These are phyloP conservation scores for Periconia macrospinosa DNA, from an alignment of 2,329 filamentous ascomycete genomes.

Conservation along the genomic window DNA sequence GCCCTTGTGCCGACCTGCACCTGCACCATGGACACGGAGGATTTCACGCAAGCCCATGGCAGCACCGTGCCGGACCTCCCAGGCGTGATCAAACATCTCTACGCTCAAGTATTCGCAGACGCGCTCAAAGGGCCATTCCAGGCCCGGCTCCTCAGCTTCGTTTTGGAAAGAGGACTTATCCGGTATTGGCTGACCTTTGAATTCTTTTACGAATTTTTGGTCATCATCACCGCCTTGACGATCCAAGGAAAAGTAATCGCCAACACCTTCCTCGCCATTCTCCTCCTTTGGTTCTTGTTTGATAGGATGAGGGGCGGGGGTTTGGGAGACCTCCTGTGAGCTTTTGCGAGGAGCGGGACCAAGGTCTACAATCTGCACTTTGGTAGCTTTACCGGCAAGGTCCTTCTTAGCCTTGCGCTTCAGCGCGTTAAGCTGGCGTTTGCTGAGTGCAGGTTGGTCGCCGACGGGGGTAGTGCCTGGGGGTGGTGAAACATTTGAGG, in stretches of 20 bases:
- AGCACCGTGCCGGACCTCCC: conserved; percentile 95
- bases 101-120: conserved; percentile 92
- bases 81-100: conserved; percentile 88
- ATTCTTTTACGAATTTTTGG: conserved; percentile 89
- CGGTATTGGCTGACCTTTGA: conserved; percentile 79
- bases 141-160: conserved; percentile 74
- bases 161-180: conserved; percentile 86
- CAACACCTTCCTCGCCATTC: conserved; percentile 60
- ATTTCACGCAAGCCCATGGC: conserved; percentile 94
- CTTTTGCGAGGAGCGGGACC: conserved; percentile 67
- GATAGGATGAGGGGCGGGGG: conserved; percentile 57
- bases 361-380: conserved; percentile 86
- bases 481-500: conserved; percentile 47
- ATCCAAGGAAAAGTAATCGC: conserved; percentile 91
- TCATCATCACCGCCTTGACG: conserved; percentile 82
- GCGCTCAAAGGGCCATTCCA: conserved; percentile 91
- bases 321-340: conserved; percentile 60
- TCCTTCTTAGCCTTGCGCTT: conserved; percentile 93
- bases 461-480: conserved; percentile 45
- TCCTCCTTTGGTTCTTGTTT: conserved; percentile 64
- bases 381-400: conserved; percentile 84
- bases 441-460: conserved; percentile 68
- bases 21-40: conserved; percentile 84
- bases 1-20: conserved; percentile 76
- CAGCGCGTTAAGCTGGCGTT: conserved; percentile 88